phyloP scores from a whole-genome alignment of 1,284 basidiomycete genomes.

The Lentinula novae-zelandiae region DNA sequence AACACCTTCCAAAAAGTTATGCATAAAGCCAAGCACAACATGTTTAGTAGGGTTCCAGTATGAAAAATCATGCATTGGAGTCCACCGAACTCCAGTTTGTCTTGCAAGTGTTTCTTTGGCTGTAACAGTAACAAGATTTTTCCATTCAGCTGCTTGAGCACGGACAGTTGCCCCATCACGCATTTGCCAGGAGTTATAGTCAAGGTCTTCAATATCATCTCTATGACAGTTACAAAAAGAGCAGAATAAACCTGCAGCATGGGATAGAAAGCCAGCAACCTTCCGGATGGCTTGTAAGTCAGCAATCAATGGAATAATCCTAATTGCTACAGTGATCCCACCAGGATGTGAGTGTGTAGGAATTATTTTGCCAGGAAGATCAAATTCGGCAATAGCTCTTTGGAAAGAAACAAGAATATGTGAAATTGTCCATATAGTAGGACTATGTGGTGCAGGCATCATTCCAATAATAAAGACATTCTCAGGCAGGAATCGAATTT shows the following conservation, averaged over 20 bases:
- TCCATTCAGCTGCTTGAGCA: background rate
- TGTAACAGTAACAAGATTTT: background rate
- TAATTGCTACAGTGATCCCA: conserved; percentile 20
- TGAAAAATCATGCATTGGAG: conserved; percentile 12
- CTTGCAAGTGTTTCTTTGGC: background rate
- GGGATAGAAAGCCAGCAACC: conserved; percentile 21
- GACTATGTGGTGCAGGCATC: conserved; percentile 20
- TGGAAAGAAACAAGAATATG: conserved; percentile 20
- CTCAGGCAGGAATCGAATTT: conserved; percentile 21
- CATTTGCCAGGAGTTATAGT: background rate
- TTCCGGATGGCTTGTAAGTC: conserved; percentile 29
- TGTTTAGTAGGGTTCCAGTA: conserved; percentile 13
- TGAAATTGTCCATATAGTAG: conserved; percentile 17
- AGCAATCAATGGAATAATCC: conserved; percentile 23
- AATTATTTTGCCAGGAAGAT: conserved; percentile 16
- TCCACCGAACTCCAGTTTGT: conserved; percentile 15
- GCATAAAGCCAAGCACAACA: conserved; percentile 16
- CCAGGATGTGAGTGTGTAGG: conserved; percentile 19
- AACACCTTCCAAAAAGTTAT: conserved; percentile 14
- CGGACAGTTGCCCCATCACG: background rate
- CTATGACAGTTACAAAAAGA: conserved; percentile 21
- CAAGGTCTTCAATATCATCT: conserved; percentile 10
- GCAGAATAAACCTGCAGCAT: conserved; percentile 22
- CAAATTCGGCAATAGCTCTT: conserved; percentile 12
- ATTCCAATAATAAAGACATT: conserved; percentile 25